These are phyloP conservation scores for Entonaema liquescens DNA, from an alignment of 495 filamentous ascomycete genomes.

Conservation along the genomic window DNA sequence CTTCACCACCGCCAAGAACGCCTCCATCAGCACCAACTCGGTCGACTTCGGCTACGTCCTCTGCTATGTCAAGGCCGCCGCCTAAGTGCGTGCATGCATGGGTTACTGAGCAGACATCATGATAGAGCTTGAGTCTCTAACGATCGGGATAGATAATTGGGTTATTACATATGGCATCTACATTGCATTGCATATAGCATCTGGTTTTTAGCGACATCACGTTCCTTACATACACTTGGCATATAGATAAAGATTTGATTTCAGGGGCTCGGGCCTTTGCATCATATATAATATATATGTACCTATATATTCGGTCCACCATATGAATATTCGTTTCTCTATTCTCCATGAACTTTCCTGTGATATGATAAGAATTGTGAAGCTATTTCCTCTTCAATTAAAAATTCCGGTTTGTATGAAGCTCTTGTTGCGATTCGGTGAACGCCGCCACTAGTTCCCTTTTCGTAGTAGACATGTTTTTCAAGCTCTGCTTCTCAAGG, in stretches of 20 bases:
- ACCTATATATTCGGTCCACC: background rate
- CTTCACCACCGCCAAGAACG: background rate
- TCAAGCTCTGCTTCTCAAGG: too few species aligned
- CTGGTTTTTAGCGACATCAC: background rate
- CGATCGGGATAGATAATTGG: too few species aligned
- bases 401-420: too few species aligned
- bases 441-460: background rate
- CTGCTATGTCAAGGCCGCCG: background rate
- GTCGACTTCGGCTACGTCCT: background rate
- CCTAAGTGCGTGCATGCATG: background rate
- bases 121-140: too few species aligned
- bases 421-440: background rate
- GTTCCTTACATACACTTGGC: background rate
- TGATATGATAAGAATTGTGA: too few species aligned
- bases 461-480: background rate
- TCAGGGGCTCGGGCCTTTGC: background rate
- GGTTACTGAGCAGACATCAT: too few species aligned
- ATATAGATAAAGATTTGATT: background rate
- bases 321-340: background rate
- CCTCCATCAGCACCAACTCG: background rate
- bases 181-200: background rate
- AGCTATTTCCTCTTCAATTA: too few species aligned
- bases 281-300: background rate
- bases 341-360: too few species aligned
- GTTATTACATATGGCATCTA: background rate